Percentiles rank a stretch among this genome's conserved stretches.
Evolutionary conservation across 2,329 filamentous ascomycete genomes (phyloP).

Genomic region (Claviceps digitariae): DNA sequence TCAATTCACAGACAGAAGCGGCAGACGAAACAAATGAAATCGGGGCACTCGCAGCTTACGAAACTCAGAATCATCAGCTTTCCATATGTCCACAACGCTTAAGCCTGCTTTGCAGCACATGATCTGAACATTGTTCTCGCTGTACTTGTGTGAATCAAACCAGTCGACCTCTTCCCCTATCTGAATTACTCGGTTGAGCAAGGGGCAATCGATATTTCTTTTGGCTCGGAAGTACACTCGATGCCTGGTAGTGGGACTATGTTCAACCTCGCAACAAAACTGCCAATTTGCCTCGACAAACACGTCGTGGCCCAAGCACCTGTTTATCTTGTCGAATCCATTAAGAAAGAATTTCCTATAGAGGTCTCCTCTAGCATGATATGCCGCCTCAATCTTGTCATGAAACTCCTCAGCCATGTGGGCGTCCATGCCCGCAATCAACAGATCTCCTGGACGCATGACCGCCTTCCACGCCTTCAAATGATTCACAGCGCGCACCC

Average conservation of each 20-base stretch:
- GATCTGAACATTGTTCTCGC: constrained; percentile 20
- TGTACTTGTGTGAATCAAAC: constrained; percentile 31
- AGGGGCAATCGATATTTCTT: constrained; percentile 16
- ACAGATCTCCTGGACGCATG: constrained; percentile 20
- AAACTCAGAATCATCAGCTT: constrained; percentile 25
- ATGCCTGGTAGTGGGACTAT: constrained; percentile 23
- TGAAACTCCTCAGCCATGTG: constrained; percentile 19
- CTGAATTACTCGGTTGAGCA: constrained; percentile 13
- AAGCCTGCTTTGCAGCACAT: constrained; percentile 27
- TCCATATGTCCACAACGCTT: constrained; percentile 22
- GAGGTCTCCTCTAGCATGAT: constrained; percentile 23
- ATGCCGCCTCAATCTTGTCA: constrained; percentile 27
- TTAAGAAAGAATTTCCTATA: constrained; percentile 25
- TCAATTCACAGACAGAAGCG: constrained; percentile 1
- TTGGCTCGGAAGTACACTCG: constrained; percentile 26
- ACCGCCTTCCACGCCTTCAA: constrained; percentile 23
- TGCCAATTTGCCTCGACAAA: constrained; percentile 26
- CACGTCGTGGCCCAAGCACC: constrained; percentile 19
- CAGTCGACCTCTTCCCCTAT: constrained; percentile 25
- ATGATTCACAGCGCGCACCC: constrained; percentile 20
- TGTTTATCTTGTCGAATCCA: constrained; percentile 25
- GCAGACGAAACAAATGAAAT: not conserved
- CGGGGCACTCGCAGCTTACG: constrained; percentile 15
- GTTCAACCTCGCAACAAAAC: constrained; percentile 22
- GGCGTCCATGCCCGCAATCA: constrained; percentile 29